phyloP scores from a whole-genome alignment of 1,284 basidiomycete genomes.

The Microbotryum scabiosae region DNA sequence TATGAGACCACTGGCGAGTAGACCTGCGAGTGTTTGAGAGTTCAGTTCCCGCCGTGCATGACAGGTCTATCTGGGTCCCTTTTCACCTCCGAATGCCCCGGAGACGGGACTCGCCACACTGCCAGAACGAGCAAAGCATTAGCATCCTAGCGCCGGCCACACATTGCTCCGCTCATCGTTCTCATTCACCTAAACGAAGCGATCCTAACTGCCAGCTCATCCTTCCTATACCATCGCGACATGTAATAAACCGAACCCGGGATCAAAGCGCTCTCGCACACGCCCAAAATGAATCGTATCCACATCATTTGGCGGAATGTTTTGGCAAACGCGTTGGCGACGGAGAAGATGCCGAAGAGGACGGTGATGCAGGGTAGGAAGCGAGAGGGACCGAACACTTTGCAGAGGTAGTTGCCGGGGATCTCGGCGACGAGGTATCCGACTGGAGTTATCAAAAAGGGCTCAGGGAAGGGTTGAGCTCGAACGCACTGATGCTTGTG shows the following conservation, averaged over 20 bases:
- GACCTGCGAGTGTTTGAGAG: conserved; percentile 29
- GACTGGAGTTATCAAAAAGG: too few species aligned
- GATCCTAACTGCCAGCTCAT: conserved; percentile 38
- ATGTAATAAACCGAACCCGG: conserved; percentile 37
- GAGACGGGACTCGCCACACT: too few species aligned
- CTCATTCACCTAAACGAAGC: not conserved
- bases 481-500: too few species aligned
- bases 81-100: too few species aligned
- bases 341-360: conserved; percentile 20
- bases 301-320: conserved; percentile 31
- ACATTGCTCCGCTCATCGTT: too few species aligned
- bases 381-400: conserved; percentile 48
- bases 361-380: conserved; percentile 35
- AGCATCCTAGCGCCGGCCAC: too few species aligned
- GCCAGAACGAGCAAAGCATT: too few species aligned
- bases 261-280: not conserved
- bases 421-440: conserved; percentile 51
- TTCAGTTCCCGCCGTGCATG: too few species aligned
- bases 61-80: too few species aligned
- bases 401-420: conserved; percentile 51
- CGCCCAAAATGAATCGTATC: conserved; percentile 33
- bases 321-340: conserved; percentile 31
- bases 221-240: conserved; percentile 38
- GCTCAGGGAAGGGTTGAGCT: too few species aligned
- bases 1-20: conserved; percentile 27